These are phyloP conservation scores for Carpinus viminea DNA, from an alignment of 306 rosid species.

Conservation along the genomic window DNA sequence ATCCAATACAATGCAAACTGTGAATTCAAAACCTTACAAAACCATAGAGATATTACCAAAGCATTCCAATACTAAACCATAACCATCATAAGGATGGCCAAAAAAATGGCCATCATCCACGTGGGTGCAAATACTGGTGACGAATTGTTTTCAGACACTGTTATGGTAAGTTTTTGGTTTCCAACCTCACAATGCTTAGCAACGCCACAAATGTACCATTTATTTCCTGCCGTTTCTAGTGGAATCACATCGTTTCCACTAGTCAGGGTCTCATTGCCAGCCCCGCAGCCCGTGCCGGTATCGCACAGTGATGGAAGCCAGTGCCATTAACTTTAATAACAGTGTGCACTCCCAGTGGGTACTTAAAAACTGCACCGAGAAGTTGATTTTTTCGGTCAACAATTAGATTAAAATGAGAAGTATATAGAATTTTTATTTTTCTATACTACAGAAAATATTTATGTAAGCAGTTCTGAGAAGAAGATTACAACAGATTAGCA, in stretches of 20 bases:
- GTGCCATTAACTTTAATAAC: constrained; percentile 46
- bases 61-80: not conserved
- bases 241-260: constrained; percentile 37
- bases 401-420: not conserved
- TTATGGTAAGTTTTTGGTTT: constrained; percentile 41
- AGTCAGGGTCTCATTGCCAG: constrained; percentile 14
- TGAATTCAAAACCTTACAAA: too few relatives aligned
- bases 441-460: too few relatives aligned
- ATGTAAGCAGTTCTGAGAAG: too few relatives aligned
- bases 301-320: constrained; percentile 36
- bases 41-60: too few relatives aligned
- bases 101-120: not conserved
- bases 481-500: too few relatives aligned
- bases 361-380: constrained; percentile 40
- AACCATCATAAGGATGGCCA: too few relatives aligned
- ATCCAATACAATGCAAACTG: too few relatives aligned
- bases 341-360: constrained; percentile 35
- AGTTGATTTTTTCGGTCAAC: not conserved
- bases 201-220: constrained; percentile 54
- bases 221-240: constrained; percentile 40
- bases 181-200: constrained; percentile 36
- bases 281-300: constrained; percentile 26
- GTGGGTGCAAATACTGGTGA: constrained; percentile 7
- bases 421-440: not conserved
- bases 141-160: constrained; percentile 18